These are phyloP conservation scores for Sesbania bispinosa DNA, from an alignment of 306 rosid species.

Conservation along the genomic window DNA sequence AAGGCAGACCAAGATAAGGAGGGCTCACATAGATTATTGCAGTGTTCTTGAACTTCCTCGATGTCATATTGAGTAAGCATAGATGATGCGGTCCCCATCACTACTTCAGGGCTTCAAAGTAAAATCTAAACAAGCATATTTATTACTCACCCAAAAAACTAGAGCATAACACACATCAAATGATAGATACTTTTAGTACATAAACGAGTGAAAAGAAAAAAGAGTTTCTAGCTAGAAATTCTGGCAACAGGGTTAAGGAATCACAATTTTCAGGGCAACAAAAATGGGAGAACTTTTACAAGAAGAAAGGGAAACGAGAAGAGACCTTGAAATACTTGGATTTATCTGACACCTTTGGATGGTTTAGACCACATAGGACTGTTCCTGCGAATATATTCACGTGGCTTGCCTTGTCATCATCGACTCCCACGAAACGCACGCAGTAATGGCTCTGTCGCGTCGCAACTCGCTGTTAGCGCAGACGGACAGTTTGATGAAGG, in stretches of 20 bases:
- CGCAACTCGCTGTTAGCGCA: too few species aligned
- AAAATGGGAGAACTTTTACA: background rate
- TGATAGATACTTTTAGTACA: too few species aligned
- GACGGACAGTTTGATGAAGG: too few species aligned
- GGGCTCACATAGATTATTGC: conserved; percentile 57
- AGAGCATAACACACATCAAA: background rate
- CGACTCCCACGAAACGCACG: conserved; percentile 26
- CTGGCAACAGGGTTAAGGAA: too few species aligned
- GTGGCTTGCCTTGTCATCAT: conserved; percentile 38
- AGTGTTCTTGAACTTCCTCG: conserved; percentile 84
- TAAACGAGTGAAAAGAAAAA: too few species aligned
- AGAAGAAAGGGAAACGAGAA: background rate
- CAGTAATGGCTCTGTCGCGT: too few species aligned
- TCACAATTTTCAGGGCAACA: too few species aligned
- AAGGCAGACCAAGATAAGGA: background rate
- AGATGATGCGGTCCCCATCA: conserved; percentile 86
- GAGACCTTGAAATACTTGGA: conserved; percentile 2
- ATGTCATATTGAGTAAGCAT: conserved; percentile 89
- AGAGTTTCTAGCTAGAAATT: too few species aligned
- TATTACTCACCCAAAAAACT: background rate
- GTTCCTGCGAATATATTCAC: conserved; percentile 23
- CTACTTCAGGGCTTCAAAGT: background rate
- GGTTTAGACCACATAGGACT: background rate
- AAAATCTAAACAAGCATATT: background rate
- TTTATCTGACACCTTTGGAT: background rate